These are phyloP conservation scores for Medicago lupulina DNA, from an alignment of 306 rosid genomes.

Conservation along the genomic window DNA sequence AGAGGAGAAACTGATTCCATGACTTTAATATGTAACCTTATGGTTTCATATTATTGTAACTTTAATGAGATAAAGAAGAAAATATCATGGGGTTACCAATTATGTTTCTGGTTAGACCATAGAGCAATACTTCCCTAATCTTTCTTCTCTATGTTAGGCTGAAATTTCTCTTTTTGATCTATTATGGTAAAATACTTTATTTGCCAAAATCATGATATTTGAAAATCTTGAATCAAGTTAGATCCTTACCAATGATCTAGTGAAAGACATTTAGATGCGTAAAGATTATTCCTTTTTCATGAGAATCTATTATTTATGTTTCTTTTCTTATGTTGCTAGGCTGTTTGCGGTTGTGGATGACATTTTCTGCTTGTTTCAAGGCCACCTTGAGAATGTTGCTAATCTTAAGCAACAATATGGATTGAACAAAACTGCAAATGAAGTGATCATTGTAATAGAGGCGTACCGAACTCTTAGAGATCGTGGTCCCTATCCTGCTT, in stretches of 20 bases:
- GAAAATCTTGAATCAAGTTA: slow-evolving; percentile 3
- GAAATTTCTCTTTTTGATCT: slow-evolving; percentile 17
- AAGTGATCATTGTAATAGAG: slow-evolving; percentile 82
- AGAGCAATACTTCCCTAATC: slow-evolving; percentile 16
- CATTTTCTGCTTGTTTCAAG: slow-evolving; percentile 96
- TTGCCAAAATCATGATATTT: not conserved
- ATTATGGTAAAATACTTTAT: not conserved
- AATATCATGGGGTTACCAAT: not conserved
- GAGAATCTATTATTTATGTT: not conserved
- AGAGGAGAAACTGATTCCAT: not conserved
- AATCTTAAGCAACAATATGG: slow-evolving; percentile 96
- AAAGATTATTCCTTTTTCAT: slow-evolving; percentile 16
- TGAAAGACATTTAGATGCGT: slow-evolving; percentile 27
- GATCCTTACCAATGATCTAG: slow-evolving; percentile 5
- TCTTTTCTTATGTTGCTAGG: slow-evolving; percentile 48
- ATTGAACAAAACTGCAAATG: slow-evolving; percentile 84
- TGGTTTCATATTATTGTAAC: slow-evolving; percentile 7
- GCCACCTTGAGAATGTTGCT: slow-evolving; percentile 87
- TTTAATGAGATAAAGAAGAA: not conserved
- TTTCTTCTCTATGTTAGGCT: slow-evolving; percentile 18
- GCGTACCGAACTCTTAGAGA: slow-evolving; percentile 94
- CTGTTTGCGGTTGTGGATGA: slow-evolving; percentile 97
- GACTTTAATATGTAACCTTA: not conserved
- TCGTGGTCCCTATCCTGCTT: slow-evolving; percentile 94
- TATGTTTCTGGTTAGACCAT: slow-evolving; percentile 15